A percentile compares a stretch with the other conserved stretches of the same genome.
Evolutionary conservation across 2,329 filamentous ascomycete genomes (phyloP).

Genomic region (Colletotrichum kahawae): DNA sequence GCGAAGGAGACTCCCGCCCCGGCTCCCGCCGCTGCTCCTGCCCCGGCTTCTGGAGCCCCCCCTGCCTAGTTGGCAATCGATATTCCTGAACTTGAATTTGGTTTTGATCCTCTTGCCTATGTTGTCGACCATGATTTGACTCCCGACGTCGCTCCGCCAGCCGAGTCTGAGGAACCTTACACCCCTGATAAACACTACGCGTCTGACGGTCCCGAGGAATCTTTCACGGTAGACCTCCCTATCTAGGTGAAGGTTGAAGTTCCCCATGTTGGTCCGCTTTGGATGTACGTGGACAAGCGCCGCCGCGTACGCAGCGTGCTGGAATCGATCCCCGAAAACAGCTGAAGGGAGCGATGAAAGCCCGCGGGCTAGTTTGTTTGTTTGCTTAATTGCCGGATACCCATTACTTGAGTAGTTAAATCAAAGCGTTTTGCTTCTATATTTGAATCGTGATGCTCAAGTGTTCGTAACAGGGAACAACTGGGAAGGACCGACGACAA

Average conservation of each 20-base stretch:
- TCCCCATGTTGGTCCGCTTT: not conserved
- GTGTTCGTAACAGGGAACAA: not conserved
- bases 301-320: too few species aligned
- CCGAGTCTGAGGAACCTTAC: not conserved
- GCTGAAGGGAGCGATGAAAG: not conserved
- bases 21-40: slow-evolving; percentile 28
- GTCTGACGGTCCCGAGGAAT: not conserved
- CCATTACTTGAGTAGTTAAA: slow-evolving; percentile 20
- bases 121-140: not conserved
- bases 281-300: not conserved
- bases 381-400: slow-evolving; percentile 23
- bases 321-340: not conserved
- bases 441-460: not conserved
- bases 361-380: slow-evolving; percentile 1
- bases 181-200: not conserved
- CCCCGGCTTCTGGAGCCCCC: slow-evolving; percentile 26
- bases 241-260: not conserved
- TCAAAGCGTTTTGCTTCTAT: slow-evolving; percentile 1
- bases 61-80: slow-evolving; percentile 2
- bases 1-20: slow-evolving; percentile 25
- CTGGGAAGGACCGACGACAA: not conserved
- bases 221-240: not conserved
- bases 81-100: not conserved
- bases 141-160: not conserved
- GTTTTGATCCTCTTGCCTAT: not conserved